Evolutionary conservation across 345 rosid species (phyloP).

Genomic region (Lepidium sativum): DNA sequence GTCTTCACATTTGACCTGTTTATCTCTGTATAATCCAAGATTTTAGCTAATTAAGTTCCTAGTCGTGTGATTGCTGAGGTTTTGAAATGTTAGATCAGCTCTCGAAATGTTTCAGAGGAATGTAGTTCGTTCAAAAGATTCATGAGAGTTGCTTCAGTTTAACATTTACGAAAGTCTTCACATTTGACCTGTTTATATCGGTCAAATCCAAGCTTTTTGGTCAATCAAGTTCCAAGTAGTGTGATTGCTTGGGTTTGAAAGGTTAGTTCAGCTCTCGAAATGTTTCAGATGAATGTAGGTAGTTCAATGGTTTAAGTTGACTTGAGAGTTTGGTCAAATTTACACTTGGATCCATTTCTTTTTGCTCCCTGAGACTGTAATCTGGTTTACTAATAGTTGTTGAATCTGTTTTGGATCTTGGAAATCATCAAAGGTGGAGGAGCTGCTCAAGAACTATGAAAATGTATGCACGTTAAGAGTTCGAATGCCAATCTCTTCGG

Average conservation of each 20-base stretch:
- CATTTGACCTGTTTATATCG: neutral
- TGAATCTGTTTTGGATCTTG: neutral
- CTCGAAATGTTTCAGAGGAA: neutral
- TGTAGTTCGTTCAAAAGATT: neutral
- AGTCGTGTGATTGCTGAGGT: neutral
- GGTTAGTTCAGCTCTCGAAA: neutral
- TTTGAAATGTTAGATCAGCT: too few relatives aligned
- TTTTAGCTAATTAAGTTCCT: neutral
- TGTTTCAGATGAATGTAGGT: neutral
- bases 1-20: neutral
- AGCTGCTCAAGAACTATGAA: constrained; percentile 70
- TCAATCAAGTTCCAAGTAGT: neutral
- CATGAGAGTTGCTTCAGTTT: neutral
- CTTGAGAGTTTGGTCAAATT: too few relatives aligned
- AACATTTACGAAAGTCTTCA: neutral
- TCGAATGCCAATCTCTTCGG: constrained; percentile 90
- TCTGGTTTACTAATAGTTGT: neutral
- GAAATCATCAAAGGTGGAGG: constrained; percentile 48
- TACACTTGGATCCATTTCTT: too few relatives aligned
- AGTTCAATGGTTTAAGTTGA: neutral
- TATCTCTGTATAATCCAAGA: neutral
- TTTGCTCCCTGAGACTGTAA: too few relatives aligned
- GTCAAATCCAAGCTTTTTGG: neutral
- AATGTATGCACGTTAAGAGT: constrained; percentile 84
- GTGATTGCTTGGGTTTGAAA: neutral